Evolutionary conservation across 371 early-diverging fungal genomes (phyloP), one percentile per base, ranked within the genome.

Genomic region (Mortierella polycephala): DNA sequence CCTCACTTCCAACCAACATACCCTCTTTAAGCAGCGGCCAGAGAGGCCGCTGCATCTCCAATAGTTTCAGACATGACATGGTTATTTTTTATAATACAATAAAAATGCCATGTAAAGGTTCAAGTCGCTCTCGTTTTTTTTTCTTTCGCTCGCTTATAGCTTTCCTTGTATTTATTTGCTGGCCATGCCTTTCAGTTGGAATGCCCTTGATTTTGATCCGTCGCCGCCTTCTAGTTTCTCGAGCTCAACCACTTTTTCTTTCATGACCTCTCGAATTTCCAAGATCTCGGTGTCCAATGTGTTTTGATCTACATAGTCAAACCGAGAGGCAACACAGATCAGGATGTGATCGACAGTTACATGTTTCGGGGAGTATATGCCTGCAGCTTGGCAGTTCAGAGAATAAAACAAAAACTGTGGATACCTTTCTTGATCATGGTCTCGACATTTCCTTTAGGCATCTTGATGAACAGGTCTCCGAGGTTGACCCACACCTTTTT

Each of bases 381-480:
- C 30, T 30, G 30, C 30, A 30, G 30, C 4, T 4, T 30, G 30
- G 4, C 30, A 30, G 1, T 30, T 30, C 30, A 30, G 30, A 41
- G 23, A 58, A 23, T 37, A n/a, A 20, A 1, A 45, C 0, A 23
- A 20, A 45, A 13, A n/a, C 37, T 18, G 53, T 23, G 30, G 45
- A 20, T 71, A 73, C 80, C 80, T 79, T 71, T 72, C 70, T 66
- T 79, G 41, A 79, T 72, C 73, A 79, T 79, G 39, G 69, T 66
- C 44, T 69, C 73, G 40, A 73, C 67, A 37, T 69, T 73, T 10
- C 57, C 39, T 45, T 79, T 72, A 12, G 80, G 80, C 64, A 91
- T 60, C 51, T 85, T 85, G 42, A 91, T 68, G 74, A 91, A 91
- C 85, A 90, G 83, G 30, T 91, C 89, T 7, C 92, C 90, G 41